Conservation (phyloP, 1,139 yeast genomes). For the Kodamaea arcana region DNA sequence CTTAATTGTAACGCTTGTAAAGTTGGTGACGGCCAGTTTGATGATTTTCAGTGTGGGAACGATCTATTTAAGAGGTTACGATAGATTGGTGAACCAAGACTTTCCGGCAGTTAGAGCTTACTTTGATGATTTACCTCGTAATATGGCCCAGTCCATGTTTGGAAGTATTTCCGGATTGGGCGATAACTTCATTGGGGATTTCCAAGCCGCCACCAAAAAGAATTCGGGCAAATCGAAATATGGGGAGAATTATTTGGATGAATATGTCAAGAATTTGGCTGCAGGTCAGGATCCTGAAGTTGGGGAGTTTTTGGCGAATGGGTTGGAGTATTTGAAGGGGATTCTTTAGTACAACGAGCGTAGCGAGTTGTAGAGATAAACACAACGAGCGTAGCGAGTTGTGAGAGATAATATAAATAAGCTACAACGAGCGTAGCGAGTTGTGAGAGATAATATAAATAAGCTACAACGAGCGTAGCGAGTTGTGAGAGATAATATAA, state of each 20-base stretch:
- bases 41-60: conserved; percentile 7
- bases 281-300: conserved; percentile 9
- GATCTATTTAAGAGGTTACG: conserved; percentile 17
- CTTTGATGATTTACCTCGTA: not conserved
- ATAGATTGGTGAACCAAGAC: conserved; percentile 11
- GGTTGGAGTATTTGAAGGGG: conserved; percentile 12
- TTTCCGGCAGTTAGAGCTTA: conserved; percentile 6
- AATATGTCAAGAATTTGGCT: conserved; percentile 18
- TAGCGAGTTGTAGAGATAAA: too few species aligned
- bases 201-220: not conserved
- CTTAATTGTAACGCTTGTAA: conserved; percentile 20
- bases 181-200: not conserved
- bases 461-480: too few species aligned
- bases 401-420: too few species aligned
- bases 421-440: too few species aligned
- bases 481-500: too few species aligned
- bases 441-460: too few species aligned
- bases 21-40: conserved; percentile 14
- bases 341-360: too few species aligned
- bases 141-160: not conserved
- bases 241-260: conserved; percentile 13
- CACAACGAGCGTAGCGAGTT: too few species aligned
- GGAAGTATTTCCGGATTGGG: not conserved
- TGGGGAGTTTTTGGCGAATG: conserved; percentile 14
- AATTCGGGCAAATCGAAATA: not conserved